Evolutionary conservation across 2,329 filamentous ascomycete genomes (phyloP).

Genomic region (Byssothecium circinans): DNA sequence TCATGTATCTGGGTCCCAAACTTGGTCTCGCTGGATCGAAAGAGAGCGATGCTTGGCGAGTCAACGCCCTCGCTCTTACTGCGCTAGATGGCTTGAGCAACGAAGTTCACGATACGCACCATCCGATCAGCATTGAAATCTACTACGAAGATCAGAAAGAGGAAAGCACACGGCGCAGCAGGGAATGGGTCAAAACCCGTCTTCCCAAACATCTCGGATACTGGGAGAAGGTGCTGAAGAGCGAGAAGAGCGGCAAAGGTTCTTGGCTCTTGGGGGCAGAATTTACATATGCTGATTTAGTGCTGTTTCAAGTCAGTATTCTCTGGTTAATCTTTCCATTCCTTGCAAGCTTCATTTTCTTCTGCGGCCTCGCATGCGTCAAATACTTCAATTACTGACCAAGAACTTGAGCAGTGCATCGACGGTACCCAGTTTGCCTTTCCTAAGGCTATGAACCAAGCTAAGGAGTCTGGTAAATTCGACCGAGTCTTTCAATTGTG

Average conservation of each 20-base stretch:
- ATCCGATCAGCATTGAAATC: conserved; percentile 59
- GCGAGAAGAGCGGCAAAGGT: conserved; percentile 1
- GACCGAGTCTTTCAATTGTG: conserved; percentile 5
- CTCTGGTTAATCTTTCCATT: not conserved
- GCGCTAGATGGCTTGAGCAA: conserved; percentile 65
- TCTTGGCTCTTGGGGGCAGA: conserved; percentile 3
- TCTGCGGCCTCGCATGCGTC: not conserved
- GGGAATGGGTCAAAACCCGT: conserved; percentile 9
- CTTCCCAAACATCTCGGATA: conserved; percentile 13
- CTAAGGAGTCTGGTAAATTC: conserved; percentile 7
- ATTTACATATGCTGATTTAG: conserved; percentile 10
- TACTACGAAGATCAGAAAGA: conserved; percentile 59
- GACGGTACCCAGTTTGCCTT: conserved; percentile 10
- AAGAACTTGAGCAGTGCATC: conserved; percentile 5
- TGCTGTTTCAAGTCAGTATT: conserved; percentile 7
- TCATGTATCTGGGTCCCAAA: too few species aligned
- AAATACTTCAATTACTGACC: not conserved
- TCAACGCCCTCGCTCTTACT: too few species aligned
- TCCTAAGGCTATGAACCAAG: conserved; percentile 9
- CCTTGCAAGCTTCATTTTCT: not conserved
- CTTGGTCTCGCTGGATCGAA: too few species aligned
- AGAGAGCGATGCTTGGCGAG: too few species aligned
- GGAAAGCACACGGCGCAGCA: conserved; percentile 7
- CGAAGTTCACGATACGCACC: conserved; percentile 72
- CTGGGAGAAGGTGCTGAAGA: conserved; percentile 9